These are phyloP conservation scores for Hyaloscypha bicolor DNA, from an alignment of 495 filamentous ascomycete genomes.

Conservation along the genomic window DNA sequence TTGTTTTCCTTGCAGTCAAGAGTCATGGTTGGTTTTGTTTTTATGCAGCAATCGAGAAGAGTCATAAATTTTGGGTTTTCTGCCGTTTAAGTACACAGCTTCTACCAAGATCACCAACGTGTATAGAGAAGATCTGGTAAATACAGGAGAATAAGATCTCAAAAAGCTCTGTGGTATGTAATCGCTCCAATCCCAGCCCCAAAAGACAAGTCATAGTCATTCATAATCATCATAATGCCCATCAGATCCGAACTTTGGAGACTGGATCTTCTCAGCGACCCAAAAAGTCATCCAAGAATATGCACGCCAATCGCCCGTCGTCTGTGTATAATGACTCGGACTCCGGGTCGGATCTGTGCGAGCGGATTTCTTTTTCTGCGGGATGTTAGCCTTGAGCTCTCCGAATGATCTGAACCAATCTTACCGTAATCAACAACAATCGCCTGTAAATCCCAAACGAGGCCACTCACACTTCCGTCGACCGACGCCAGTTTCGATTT, in stretches of 20 bases:
- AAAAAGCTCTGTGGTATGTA: background rate
- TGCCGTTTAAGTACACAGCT: background rate
- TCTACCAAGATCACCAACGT: slow-evolving; percentile 35
- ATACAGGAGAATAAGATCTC: slow-evolving; percentile 4
- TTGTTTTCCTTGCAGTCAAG: background rate
- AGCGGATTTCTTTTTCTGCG: slow-evolving; percentile 24
- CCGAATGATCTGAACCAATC: background rate
- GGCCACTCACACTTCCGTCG: slow-evolving; percentile 13
- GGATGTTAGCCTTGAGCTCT: slow-evolving; percentile 12
- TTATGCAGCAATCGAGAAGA: background rate
- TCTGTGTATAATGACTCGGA: slow-evolving; percentile 20
- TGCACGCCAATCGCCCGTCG: slow-evolving; percentile 26
- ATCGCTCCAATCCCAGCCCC: background rate
- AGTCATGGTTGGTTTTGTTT: background rate
- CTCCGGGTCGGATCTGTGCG: background rate
- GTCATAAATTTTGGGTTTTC: background rate
- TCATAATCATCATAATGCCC: background rate
- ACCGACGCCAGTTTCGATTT: slow-evolving; percentile 5
- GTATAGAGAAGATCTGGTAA: slow-evolving; percentile 32
- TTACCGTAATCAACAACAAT: slow-evolving; percentile 26
- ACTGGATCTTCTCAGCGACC: slow-evolving; percentile 16
- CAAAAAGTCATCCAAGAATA: slow-evolving; percentile 33
- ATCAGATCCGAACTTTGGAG: background rate
- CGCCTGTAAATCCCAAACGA: slow-evolving; percentile 23
- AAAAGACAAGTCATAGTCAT: background rate